Conservation (phyloP, 2,329 filamentous ascomycete genomes). For the Alternaria ventricosa region DNA sequence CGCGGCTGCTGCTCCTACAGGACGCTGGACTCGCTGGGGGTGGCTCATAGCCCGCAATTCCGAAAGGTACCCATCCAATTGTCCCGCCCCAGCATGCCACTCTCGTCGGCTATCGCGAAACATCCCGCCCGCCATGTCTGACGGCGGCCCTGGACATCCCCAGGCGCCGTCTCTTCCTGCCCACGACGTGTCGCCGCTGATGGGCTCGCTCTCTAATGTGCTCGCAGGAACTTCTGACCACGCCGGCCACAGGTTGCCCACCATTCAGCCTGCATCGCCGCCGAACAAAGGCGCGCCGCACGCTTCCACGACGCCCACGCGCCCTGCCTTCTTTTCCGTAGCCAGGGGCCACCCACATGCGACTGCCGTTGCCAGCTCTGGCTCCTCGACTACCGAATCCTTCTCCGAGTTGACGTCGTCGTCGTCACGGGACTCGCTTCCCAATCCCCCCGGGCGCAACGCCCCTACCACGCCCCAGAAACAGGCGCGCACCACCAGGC, state of each 20-base stretch:
- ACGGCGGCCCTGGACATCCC: constrained; percentile 19
- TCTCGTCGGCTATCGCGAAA: constrained; percentile 27
- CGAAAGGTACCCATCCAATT: constrained; percentile 19
- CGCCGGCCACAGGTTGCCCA: constrained; percentile 25
- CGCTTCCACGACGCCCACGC: constrained; percentile 19
- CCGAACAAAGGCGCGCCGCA: constrained; percentile 38
- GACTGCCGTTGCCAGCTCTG: constrained; percentile 33
- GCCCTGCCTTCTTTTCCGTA: constrained; percentile 16
- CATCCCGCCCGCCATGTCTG: constrained; percentile 25
- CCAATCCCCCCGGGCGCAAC: constrained; percentile 30
- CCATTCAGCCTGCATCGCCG: constrained; percentile 35
- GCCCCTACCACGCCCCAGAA: constrained; percentile 34
- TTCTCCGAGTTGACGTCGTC: constrained; percentile 40
- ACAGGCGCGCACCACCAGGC: constrained; percentile 33
- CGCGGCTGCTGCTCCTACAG: constrained; percentile 37
- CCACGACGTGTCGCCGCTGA: constrained; percentile 11
- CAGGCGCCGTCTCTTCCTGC: constrained; percentile 16
- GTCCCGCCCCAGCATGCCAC: constrained; percentile 26
- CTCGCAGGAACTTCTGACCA: constrained; percentile 25
- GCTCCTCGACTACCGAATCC: constrained; percentile 32
- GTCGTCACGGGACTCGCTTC: constrained; percentile 39
- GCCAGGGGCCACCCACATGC: constrained; percentile 34
- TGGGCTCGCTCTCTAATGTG: constrained; percentile 31
- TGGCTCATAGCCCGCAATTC: constrained; percentile 36
- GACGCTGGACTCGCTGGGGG: constrained; percentile 44